These are phyloP conservation scores for Fraxinus sp. DNA, from an alignment of 305 asterid species.

Conservation along the genomic window DNA sequence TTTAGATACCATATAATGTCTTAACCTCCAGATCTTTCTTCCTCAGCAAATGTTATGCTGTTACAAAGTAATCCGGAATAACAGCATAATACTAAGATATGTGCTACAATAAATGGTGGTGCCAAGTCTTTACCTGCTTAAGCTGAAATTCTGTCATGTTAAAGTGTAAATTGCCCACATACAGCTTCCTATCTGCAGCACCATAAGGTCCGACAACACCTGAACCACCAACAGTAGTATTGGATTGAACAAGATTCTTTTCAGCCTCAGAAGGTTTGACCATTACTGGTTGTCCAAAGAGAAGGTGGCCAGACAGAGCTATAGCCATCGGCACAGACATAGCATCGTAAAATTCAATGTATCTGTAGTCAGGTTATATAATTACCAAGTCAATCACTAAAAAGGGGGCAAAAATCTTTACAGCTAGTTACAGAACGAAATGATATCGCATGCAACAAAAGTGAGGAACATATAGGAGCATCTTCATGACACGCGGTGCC, in stretches of 20 bases:
- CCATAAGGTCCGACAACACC: slow-evolving; percentile 86
- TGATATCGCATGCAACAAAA: neutral
- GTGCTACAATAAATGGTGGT: slow-evolving; percentile 7
- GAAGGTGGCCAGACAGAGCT: slow-evolving; percentile 85
- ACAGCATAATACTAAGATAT: neutral
- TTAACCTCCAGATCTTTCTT: neutral
- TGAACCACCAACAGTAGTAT: slow-evolving; percentile 61
- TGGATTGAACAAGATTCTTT: slow-evolving; percentile 95
- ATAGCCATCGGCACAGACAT: slow-evolving; percentile 99
- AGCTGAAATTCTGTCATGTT: slow-evolving; percentile 95
- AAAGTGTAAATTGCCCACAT: slow-evolving; percentile 92
- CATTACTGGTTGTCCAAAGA: slow-evolving; percentile 97
- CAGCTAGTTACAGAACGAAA: neutral
- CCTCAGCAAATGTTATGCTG: neutral
- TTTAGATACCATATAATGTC: neutral
- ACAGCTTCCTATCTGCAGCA: slow-evolving; percentile 83
- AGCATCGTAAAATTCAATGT: slow-evolving; percentile 88
- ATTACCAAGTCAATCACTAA: neutral
- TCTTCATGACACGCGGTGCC: neutral
- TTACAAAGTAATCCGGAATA: neutral
- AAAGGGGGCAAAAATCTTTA: neutral
- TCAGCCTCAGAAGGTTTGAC: slow-evolving; percentile 99
- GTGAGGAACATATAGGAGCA: neutral
- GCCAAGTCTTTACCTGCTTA: slow-evolving; percentile 56
- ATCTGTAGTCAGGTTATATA: slow-evolving; percentile 46